phyloP scores from a whole-genome alignment of 2,329 filamentous ascomycete species.

The Penicillium verrucosum region DNA sequence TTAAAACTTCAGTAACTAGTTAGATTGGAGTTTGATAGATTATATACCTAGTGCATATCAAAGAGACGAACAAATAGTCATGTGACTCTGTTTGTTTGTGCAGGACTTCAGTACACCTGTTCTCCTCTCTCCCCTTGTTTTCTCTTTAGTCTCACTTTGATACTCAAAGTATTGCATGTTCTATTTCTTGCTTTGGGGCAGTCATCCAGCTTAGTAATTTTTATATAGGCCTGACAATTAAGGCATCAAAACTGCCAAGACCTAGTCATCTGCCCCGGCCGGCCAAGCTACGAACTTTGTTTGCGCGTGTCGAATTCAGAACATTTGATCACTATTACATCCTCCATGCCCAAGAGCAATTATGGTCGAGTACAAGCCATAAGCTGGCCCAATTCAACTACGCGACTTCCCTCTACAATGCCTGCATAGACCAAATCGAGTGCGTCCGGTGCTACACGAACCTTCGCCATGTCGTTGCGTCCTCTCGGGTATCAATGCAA shows the following conservation, averaged over 20 bases:
- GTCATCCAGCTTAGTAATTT: neutral
- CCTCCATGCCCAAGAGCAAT: neutral
- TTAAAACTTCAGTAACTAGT: neutral
- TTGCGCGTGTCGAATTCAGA: neutral
- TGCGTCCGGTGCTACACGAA: neutral
- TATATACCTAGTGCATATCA: neutral
- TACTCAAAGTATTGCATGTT: neutral
- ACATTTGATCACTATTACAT: neutral
- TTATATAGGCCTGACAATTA: neutral
- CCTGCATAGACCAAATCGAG: conserved; percentile 1
- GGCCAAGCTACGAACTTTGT: neutral
- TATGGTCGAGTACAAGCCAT: neutral
- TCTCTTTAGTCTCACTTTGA: neutral
- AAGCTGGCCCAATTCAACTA: neutral
- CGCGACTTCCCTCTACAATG: neutral
- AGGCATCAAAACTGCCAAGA: neutral
- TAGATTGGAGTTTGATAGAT: neutral
- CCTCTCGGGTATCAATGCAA: conserved; percentile 2
- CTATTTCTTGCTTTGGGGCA: neutral
- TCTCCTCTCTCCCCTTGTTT: neutral
- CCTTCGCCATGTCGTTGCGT: conserved; percentile 4
- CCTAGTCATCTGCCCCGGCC: neutral
- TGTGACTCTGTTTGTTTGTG: neutral
- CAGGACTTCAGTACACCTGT: neutral
- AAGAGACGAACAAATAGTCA: neutral